These are phyloP conservation scores for Allium sativum DNA, from an alignment of 106 monocot species.

Conservation along the genomic window DNA sequence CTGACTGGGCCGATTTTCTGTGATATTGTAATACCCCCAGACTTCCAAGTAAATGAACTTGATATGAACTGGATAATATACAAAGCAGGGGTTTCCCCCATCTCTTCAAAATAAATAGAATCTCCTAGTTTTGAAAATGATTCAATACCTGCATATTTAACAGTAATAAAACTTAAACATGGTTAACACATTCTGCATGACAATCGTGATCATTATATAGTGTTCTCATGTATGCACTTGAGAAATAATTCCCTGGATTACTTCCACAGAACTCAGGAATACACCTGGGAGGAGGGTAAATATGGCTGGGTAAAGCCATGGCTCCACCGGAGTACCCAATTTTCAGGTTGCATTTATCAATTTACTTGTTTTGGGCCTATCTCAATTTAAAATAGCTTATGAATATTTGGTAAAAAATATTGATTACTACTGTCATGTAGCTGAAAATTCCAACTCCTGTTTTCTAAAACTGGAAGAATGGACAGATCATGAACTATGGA, in stretches of 20 bases:
- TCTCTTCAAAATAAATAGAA: constrained; percentile 83
- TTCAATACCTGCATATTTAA: constrained; percentile 43
- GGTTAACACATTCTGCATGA: neutral
- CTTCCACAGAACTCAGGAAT: no score
- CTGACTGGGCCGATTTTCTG: constrained; percentile 33
- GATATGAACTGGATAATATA: constrained; percentile 72
- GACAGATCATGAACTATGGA: neutral
- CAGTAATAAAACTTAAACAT: neutral
- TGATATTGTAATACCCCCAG: constrained; percentile 32
- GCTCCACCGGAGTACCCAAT: neutral
- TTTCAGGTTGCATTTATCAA: no score
- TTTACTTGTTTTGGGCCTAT: no score
- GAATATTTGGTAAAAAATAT: neutral
- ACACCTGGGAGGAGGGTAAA: no score
- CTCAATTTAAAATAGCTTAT: neutral
- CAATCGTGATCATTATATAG: neutral
- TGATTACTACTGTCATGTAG: neutral
- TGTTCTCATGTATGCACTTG: neutral
- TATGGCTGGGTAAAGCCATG: neutral
- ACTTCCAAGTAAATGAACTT: constrained; percentile 60
- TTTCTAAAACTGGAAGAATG: neutral
- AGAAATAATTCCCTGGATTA: neutral
- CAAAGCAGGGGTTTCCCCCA: constrained; percentile 37
- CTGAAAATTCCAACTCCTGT: neutral
- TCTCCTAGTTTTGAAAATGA: constrained; percentile 85